phyloP scores from a whole-genome alignment of 495 filamentous ascomycete species.

The Recurvomyces mirabilis region DNA sequence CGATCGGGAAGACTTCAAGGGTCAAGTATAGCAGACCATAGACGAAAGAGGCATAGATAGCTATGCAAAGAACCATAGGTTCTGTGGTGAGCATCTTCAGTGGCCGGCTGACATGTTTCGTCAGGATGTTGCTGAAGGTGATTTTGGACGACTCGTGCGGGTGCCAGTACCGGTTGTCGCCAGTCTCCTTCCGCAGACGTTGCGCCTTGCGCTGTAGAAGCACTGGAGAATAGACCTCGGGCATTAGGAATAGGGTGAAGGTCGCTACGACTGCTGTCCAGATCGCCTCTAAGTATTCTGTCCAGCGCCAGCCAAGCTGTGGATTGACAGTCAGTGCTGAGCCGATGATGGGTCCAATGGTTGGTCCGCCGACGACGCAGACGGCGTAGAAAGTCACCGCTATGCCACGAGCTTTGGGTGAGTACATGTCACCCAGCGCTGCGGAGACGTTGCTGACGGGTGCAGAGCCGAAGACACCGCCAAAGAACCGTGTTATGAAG shows the following conservation, averaged over 20 bases:
- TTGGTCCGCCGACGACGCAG: conserved; percentile 32
- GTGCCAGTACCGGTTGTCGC: conserved; percentile 21
- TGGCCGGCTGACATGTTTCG: conserved; percentile 18
- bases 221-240: conserved; percentile 16
- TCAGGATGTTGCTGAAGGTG: conserved; percentile 13
- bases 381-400: conserved; percentile 33
- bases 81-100: conserved; percentile 20
- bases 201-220: conserved; percentile 20
- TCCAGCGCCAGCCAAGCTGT: conserved; percentile 22
- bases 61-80: conserved; percentile 21
- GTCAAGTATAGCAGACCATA: conserved; percentile 32
- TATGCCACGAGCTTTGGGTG: conserved; percentile 28
- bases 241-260: conserved; percentile 11
- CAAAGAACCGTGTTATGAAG: conserved; percentile 28
- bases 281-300: conserved; percentile 21
- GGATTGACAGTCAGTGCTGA: conserved; percentile 20
- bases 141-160: conserved; percentile 19
- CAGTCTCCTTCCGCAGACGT: conserved; percentile 20
- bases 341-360: conserved; percentile 25
- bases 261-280: conserved; percentile 10
- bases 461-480: conserved; percentile 25
- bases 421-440: conserved; percentile 41
- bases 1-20: conserved; percentile 39
- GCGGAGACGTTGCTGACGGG: conserved; percentile 34
- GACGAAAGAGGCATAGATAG: conserved; percentile 23